Evolutionary conservation across 768 basidiomycete genomes (phyloP).

Genomic region (Termitomyces sp.): DNA sequence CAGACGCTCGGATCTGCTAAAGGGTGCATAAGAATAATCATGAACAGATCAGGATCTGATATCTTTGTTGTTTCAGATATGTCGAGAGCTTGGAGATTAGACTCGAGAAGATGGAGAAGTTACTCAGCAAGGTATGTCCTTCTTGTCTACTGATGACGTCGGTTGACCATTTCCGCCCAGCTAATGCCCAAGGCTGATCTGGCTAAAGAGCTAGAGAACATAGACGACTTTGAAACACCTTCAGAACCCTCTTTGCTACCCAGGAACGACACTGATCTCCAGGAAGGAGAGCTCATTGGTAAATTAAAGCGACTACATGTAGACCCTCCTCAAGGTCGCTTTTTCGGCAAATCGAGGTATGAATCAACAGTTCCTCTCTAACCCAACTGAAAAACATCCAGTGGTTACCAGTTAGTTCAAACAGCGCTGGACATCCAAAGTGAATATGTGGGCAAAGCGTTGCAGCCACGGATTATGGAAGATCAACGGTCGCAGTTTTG

Average conservation of each 20-base stretch:
- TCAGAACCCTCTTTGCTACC: conserved; percentile 28
- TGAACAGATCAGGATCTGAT: background rate
- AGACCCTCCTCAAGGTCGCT: conserved; percentile 36
- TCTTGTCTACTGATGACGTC: background rate
- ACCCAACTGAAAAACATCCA: conserved; percentile 16
- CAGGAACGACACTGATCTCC: conserved; percentile 32
- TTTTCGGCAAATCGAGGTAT: conserved; percentile 48
- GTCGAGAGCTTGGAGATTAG: conserved; percentile 61
- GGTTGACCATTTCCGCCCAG: conserved; percentile 20
- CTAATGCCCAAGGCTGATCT: conserved; percentile 63
- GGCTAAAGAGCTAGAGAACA: conserved; percentile 50
- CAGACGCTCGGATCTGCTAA: conserved; percentile 61
- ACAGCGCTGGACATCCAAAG: conserved; percentile 56
- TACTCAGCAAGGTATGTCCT: conserved; percentile 45
- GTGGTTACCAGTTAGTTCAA: conserved; percentile 48
- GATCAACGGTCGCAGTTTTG: conserved; percentile 46
- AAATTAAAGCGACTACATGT: conserved; percentile 34
- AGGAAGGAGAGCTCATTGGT: conserved; percentile 22
- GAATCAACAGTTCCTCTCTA: background rate
- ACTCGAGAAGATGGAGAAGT: conserved; percentile 61
- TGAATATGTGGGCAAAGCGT: conserved; percentile 41
- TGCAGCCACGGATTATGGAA: conserved; percentile 20
- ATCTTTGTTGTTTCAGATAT: conserved; percentile 31
- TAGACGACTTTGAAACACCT: conserved; percentile 33
- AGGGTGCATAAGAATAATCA: conserved; percentile 36